Conservation (phyloP, 352 stramenopile species). For the Elongisporangium senticosum region DNA sequence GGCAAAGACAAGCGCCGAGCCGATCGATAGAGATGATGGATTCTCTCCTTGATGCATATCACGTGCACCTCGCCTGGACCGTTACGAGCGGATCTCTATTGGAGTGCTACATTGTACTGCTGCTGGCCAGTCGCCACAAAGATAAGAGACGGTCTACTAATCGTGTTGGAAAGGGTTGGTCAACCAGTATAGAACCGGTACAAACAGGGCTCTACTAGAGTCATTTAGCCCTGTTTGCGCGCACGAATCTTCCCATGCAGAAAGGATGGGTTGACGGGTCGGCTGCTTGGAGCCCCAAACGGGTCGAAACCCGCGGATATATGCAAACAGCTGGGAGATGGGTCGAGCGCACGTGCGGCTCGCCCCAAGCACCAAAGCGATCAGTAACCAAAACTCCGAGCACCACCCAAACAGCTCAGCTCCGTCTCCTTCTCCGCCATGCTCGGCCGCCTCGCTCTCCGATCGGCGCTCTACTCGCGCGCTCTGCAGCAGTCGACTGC, state of each 20-base stretch:
- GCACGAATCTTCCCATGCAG: background rate
- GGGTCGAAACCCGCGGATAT: background rate
- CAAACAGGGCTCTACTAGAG: background rate
- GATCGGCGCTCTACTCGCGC: slow-evolving; percentile 17
- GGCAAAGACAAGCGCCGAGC: background rate
- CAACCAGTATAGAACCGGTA: background rate
- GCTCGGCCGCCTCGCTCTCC: slow-evolving; percentile 19
- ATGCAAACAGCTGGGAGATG: background rate
- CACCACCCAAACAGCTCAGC: background rate
- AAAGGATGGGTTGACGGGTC: background rate
- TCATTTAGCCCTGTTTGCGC: background rate
- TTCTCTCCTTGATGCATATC: background rate
- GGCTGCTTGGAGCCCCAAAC: background rate
- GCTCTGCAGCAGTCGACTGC: slow-evolving; percentile 3
- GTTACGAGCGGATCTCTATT: background rate
- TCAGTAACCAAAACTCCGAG: background rate
- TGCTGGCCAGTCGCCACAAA: background rate
- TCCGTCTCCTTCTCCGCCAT: slow-evolving; percentile 7
- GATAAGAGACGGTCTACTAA: background rate
- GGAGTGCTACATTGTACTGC: background rate
- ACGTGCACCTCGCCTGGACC: background rate
- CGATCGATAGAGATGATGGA: background rate
- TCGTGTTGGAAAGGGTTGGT: background rate
- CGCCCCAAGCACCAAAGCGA: background rate
- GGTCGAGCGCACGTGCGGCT: background rate